phyloP scores from a whole-genome alignment of 768 basidiomycete species.

The Stropharia rugosoannulata region DNA sequence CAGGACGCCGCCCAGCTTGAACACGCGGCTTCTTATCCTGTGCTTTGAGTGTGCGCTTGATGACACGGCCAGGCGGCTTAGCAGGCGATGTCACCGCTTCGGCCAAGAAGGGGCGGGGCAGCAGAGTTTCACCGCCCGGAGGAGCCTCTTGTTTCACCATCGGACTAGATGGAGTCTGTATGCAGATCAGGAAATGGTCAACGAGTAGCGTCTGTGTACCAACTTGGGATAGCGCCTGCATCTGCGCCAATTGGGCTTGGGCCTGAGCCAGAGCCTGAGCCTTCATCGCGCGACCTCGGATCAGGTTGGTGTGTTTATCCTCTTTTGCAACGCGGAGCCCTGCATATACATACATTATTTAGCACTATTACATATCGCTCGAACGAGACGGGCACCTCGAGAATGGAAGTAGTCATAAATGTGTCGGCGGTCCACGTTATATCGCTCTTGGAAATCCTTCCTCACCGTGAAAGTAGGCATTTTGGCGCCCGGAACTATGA shows the following conservation, averaged over 20 bases:
- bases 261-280: constrained; percentile 25
- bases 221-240: constrained; percentile 12
- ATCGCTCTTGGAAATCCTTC: constrained; percentile 69
- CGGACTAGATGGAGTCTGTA: constrained; percentile 4
- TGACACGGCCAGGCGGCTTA: constrained; percentile 14
- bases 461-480: constrained; percentile 76
- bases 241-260: constrained; percentile 14
- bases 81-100: background rate
- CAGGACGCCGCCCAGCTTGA: background rate
- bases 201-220: constrained; percentile 1
- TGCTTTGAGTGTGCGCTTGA: constrained; percentile 15
- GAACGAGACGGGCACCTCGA: constrained; percentile 51
- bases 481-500: constrained; percentile 68
- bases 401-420: constrained; percentile 81
- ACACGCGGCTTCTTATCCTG: constrained; percentile 13
- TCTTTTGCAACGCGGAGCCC: constrained; percentile 65
- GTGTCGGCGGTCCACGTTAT: constrained; percentile 68
- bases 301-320: constrained; percentile 56
- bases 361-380: constrained; percentile 34
- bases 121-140: constrained; percentile 2
- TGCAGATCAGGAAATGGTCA: constrained; percentile 4
- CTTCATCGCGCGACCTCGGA: constrained; percentile 40
- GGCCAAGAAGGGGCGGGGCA: background rate
- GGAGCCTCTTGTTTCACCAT: constrained; percentile 7
- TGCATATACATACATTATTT: constrained; percentile 12